Base-by-base conservation (phyloP, 371 early-diverging fungal species). In the Agmasoma carcini region DNA sequence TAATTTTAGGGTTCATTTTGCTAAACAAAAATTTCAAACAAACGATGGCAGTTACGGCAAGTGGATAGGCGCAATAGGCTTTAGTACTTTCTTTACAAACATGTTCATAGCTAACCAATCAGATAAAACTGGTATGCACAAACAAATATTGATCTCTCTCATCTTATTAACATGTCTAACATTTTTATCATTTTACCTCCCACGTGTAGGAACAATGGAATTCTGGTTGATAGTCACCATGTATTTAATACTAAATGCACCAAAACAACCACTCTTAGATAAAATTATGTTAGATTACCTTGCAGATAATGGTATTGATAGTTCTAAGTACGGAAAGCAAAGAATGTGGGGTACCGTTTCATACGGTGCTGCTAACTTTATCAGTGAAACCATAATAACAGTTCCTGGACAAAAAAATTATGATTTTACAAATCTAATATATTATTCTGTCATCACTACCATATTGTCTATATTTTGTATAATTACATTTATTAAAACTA, bases 281-380 rank as follows among this genome's bases (percentile, higher is more conserved):
- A 74, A 67, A 55, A 59, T 68, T 41, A 45, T 66, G 1, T 47
- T 74, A 17, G 73, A 72, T 9, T 69, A 70, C 51, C 58, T 76
- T 1, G 59, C 33, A 43, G 55, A 63, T 25, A 61, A 61, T 1
- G 47, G 61, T 27, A 43, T 63, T 26, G 50, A 50, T 9, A 58
- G 66, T 29, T 9, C 68, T 22, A 67, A 69, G 25, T 76, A 74
- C 52, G 77, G 77, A 25, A 72, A 55, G 47, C 77, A 76, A 48
- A 55, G 74, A 47, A 45, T 72, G 46, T 76, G 67, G 63, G 75
- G 74, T 17, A 74, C 77, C 1, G 27, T 74, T 2, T 70, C 71
- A 22, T 74, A 72, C 48, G 27, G 47, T n/a, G 26, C 61, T 14
- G 61, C 59, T 5, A 72, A 66, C 31, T 67, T 55, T 37, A n/a